Evolutionary conservation across 2,329 filamentous ascomycete genomes (phyloP), one percentile per base, ranked within the genome.

Genomic region (Colletotrichum phormii): DNA sequence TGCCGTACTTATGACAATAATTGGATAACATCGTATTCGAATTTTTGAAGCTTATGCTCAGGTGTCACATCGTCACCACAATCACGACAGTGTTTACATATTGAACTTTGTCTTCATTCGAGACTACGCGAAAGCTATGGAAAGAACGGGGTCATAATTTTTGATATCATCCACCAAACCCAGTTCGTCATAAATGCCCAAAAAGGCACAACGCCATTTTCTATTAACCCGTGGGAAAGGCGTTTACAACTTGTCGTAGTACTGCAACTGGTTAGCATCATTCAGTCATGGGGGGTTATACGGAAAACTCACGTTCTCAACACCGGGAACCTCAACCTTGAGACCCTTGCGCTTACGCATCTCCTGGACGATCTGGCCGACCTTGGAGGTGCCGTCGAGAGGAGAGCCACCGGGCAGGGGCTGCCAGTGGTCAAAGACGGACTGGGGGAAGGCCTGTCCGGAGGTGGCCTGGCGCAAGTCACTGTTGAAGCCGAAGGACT

Each of bases 271-370:
- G 82, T 80, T 80, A 77, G 77, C 68, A 60, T 76, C 82, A 33
- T 6, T 7, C 15, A 26, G 64, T 29, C 33, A 51, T 3, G 42
- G 24, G 33, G 3, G 5, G 2, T 64, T 31, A 0, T 8, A 29
- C 9, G 54, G 55, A 42, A 71, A 77, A 94, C 94, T 95, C 91
- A 97, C 95, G 91, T 98, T 97, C 84, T 95, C 94, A 89, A 95
- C 92, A 84, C 93, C 94, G 81, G 97, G 96, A 84, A 98, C 94
- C 81, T 95, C 91, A 83, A 93, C 88, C 95, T 99, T 99, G 90
- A 99, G 89, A 95, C 96, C 97, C 95, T 99, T 99, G 88, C 96
- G 94, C 93, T 98, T 98, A 84, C 97, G 95, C 93, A 97, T 97
- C 73, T 93, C 91, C 84, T 89, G 88, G 80, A 98, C 95, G 80